Evolutionary conservation across 345 rosid species (phyloP), one percentile per base, ranked within the genome.

Genomic region (Gynandropsis gynandra): DNA sequence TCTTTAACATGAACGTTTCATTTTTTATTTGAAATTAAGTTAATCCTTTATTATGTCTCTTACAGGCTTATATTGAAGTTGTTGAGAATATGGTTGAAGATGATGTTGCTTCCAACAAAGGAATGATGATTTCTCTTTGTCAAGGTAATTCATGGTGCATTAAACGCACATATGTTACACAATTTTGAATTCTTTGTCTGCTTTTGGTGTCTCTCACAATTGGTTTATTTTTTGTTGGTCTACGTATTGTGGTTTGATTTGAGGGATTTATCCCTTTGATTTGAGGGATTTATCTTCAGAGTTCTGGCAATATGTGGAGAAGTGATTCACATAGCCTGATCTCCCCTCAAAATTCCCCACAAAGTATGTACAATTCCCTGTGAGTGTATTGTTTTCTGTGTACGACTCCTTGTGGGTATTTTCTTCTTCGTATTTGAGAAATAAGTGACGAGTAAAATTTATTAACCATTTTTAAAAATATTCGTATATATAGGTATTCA

Each of bases 251-350:
- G 3, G n/a, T 36, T 43, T 9, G 31, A 36, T 50, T 41, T 33
- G 24, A 41, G n/a, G n/a, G 39, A 10, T 34, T 24, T 54, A 33
- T 12, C 32, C 33, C n/a, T 56, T 54, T 13, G 54, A 54, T 57
- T 63, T n/a, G n/a, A n/a, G n/a, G n/a, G n/a, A n/a, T n/a, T n/a
- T n/a, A 24, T 56, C 18, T 72, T 50, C 69, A 87, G 96, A 90
- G 73, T 87, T 87, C 63, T 84, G 98, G 98, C 74, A 85, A n/a
- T 82, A 82, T 61, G 95, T 90, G n/a, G 98, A 90, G 64, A 80
- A 84, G 67, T 90, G 96, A 38, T 90, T 73, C 70, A 90, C 96
- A 11, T 87, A 96, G 95, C 76, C 82, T 0, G 95, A 84, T 71
- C 80, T 71, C 66, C 95, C 96, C 10, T 82, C 95, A 5, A 90